Evolutionary conservation across 2,329 filamentous ascomycete genomes (phyloP).

Genomic region (Penicillium sp.): DNA sequence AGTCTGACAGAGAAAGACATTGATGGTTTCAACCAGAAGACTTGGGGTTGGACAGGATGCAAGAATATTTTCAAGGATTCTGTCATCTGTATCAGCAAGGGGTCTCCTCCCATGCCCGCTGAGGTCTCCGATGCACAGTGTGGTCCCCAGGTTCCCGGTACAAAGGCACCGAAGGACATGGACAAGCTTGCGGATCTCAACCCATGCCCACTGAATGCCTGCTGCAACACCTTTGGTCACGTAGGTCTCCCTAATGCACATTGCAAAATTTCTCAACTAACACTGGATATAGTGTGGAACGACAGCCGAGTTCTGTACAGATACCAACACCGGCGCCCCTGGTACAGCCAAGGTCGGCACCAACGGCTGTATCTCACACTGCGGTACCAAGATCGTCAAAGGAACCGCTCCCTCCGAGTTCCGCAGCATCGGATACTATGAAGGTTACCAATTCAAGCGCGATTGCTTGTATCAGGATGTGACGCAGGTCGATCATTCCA

Average conservation of each 20-base stretch:
- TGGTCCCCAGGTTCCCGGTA: constrained; percentile 48
- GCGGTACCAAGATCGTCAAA: constrained; percentile 40
- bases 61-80: constrained; percentile 26
- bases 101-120: constrained; percentile 44
- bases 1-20: constrained; percentile 28
- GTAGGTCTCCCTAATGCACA: not conserved
- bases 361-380: constrained; percentile 47
- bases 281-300: constrained; percentile 41
- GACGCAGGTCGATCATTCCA: constrained; percentile 18
- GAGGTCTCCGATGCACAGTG: constrained; percentile 42
- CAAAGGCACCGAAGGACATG: constrained; percentile 30
- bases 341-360: constrained; percentile 38
- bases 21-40: constrained; percentile 39
- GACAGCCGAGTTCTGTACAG: constrained; percentile 47
- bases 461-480: constrained; percentile 17
- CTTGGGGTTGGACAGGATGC: constrained; percentile 47
- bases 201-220: constrained; percentile 48
- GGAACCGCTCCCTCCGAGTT: constrained; percentile 6
- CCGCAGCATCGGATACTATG: constrained; percentile 6
- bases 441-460: not conserved
- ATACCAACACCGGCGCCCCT: constrained; percentile 34
- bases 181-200: constrained; percentile 44
- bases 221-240: constrained; percentile 48
- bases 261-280: not conserved
- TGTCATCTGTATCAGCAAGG: constrained; percentile 45